Evolutionary conservation across 257 asterid species (phyloP).

Genomic region (Solanum bukasovii): DNA sequence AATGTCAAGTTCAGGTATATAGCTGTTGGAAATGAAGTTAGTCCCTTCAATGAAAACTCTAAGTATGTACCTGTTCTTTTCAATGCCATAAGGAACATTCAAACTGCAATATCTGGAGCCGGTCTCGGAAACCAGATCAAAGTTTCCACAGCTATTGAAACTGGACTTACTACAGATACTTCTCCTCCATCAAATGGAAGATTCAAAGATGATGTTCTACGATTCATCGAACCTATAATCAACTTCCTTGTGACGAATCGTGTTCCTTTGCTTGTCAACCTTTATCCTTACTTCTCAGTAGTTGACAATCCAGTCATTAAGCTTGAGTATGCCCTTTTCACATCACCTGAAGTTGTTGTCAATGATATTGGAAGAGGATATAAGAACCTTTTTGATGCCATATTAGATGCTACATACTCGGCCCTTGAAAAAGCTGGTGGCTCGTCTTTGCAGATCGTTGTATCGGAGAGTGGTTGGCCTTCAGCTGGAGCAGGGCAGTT

Average conservation of each 20-base stretch:
- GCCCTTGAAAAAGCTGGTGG: slow-evolving; percentile 26
- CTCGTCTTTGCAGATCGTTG: slow-evolving; percentile 13
- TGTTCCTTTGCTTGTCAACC: slow-evolving; percentile 16
- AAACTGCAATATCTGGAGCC: slow-evolving; percentile 9
- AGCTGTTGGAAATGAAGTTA: slow-evolving; percentile 50
- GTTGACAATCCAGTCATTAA: background rate
- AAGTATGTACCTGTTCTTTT: slow-evolving; percentile 13
- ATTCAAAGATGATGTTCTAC: slow-evolving; percentile 6
- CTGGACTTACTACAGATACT: slow-evolving; percentile 9
- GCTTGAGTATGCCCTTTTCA: slow-evolving; percentile 23
- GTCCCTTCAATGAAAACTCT: slow-evolving; percentile 17
- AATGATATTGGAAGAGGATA: slow-evolving; percentile 16
- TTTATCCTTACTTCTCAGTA: slow-evolving; percentile 15
- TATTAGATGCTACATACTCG: slow-evolving; percentile 20
- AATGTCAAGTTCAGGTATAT: slow-evolving; percentile 34
- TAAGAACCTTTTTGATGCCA: slow-evolving; percentile 19
- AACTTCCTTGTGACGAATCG: slow-evolving; percentile 5
- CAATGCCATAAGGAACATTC: slow-evolving; percentile 24
- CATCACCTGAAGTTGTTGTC: slow-evolving; percentile 1
- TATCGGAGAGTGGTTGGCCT: slow-evolving; percentile 41
- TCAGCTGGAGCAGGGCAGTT: slow-evolving; percentile 16
- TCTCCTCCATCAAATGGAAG: slow-evolving; percentile 17
- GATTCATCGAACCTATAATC: slow-evolving; percentile 14
- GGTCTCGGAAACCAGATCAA: slow-evolving; percentile 16
- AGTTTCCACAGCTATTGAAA: slow-evolving; percentile 30